Evolutionary conservation across 345 rosid genomes (phyloP).

Genomic region (Arabis alpina): DNA sequence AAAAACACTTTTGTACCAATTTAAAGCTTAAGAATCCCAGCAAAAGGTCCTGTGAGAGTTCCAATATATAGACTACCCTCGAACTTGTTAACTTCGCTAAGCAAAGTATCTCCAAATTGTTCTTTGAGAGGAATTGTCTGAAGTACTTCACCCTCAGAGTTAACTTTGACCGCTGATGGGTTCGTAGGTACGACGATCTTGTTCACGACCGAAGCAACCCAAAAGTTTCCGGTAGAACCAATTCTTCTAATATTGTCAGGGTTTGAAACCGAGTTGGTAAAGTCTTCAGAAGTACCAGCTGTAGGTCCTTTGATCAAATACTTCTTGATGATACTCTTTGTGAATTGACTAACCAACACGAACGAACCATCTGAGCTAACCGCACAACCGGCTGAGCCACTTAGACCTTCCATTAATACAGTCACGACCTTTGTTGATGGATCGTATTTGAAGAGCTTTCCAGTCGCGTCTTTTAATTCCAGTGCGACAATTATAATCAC

Average conservation of each 20-base stretch:
- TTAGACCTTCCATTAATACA: constrained; percentile 39
- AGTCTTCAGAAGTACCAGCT: constrained; percentile 43
- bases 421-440: constrained; percentile 39
- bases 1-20: constrained; percentile 8
- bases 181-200: constrained; percentile 36
- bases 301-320: constrained; percentile 44
- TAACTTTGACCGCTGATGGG: constrained; percentile 43
- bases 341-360: constrained; percentile 41
- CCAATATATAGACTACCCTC: constrained; percentile 36
- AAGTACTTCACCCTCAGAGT: constrained; percentile 39
- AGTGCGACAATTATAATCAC: constrained; percentile 37
- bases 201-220: constrained; percentile 45
- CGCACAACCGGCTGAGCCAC: constrained; percentile 44
- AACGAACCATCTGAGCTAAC: constrained; percentile 44
- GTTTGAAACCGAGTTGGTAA: constrained; percentile 36
- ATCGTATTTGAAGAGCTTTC: constrained; percentile 42
- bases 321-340: constrained; percentile 42
- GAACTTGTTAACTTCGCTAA: constrained; percentile 41
- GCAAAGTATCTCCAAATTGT: constrained; percentile 40
- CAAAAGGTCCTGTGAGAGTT: constrained; percentile 42
- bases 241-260: constrained; percentile 43
- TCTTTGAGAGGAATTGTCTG: constrained; percentile 39
- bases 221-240: constrained; percentile 44
- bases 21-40: constrained; percentile 41
- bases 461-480: constrained; percentile 37